These are phyloP conservation scores for Rhynchosporium graminicola DNA, from an alignment of 2,329 filamentous ascomycete genomes.

Conservation along the genomic window DNA sequence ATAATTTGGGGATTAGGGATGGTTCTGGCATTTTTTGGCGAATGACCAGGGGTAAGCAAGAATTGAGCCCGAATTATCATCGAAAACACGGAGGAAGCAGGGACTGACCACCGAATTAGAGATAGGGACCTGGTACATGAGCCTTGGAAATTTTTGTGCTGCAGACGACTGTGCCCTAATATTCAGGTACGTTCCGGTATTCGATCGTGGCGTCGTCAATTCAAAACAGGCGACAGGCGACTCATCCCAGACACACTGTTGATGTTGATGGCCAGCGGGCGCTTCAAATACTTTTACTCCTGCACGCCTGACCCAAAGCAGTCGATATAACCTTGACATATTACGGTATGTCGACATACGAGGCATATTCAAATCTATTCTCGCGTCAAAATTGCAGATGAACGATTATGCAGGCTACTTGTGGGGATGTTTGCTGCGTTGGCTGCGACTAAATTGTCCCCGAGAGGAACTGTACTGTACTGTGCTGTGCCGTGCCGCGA, in stretches of 20 bases:
- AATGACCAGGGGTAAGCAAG: conserved; percentile 10
- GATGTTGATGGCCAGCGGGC: conserved; percentile 10
- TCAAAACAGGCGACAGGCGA: conserved; percentile 6
- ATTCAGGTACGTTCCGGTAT: conserved; percentile 11
- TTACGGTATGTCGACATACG: conserved; percentile 12
- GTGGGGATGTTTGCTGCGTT: conserved; percentile 12
- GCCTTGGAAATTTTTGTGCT: not conserved
- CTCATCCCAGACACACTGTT: conserved; percentile 10
- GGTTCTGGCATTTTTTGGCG: conserved; percentile 7
- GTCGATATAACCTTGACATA: conserved; percentile 4
- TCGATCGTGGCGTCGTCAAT: conserved; percentile 6
- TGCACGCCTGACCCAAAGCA: conserved; percentile 14
- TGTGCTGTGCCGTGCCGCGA: conserved; percentile 23
- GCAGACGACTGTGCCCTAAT: conserved; percentile 3
- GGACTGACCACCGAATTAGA: not conserved
- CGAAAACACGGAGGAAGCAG: conserved; percentile 2
- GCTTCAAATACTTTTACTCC: conserved; percentile 17
- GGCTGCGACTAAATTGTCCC: conserved; percentile 10
- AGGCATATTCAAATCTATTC: conserved; percentile 12
- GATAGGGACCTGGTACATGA: conserved; percentile 4
- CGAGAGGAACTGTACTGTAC: not conserved
- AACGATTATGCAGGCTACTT: conserved; percentile 7
- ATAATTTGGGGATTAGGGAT: not conserved
- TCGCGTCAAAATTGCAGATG: conserved; percentile 21
- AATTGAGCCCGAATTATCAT: not conserved